Evolutionary conservation across 108 stramenopile genomes (phyloP), one percentile per base, ranked within the genome.

Genomic region (Phaeodactylum tricornutum): DNA sequence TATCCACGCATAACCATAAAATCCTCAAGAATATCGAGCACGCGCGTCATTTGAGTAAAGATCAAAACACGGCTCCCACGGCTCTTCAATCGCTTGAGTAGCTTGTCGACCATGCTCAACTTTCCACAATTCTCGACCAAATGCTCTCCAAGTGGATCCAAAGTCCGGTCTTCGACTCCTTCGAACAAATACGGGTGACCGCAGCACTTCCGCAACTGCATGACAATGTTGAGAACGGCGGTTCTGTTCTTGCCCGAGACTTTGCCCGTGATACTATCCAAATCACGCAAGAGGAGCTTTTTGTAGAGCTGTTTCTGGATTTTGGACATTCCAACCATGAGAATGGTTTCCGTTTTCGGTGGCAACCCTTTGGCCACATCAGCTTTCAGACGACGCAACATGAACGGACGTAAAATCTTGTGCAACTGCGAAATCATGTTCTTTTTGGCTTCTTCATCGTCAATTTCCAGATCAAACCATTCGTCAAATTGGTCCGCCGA

Each of bases 121-220:
- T 89, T 92, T 4, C 86, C 85, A 54, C 84, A 85, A 55, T 81
- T 91, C 27, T 87, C 81, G 6, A 89, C 84, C 45, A 90, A 62
- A 53, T 88, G 86, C 24, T 94, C 93, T n/a, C 94, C 88, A 2
- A 91, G 60, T 0, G 88, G 83, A 49, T 82, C 75, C 29, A 91
- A 64, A 3, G 77, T 74, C 32, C 90, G 73, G 53, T 94, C 95
- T 57, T 98, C 96, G n/a, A 92, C 84, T 24, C 93, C 92, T 22
- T 87, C 84, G 58, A 99, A 99, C 4, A 99, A 79, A 69, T 99
- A 99, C 0, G 98, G 98, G 71, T 99, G 98, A 1, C 75, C 75
- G 92, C 95, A 75, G 68, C 93, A 95, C 69, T 99, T 99, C 32
- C 98, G 75, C 40, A 99, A 77, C 74, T 99, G 98, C 97, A 99